Base-by-base conservation (phyloP, 148 eudicot species). In the Fallopia convolvulus region DNA sequence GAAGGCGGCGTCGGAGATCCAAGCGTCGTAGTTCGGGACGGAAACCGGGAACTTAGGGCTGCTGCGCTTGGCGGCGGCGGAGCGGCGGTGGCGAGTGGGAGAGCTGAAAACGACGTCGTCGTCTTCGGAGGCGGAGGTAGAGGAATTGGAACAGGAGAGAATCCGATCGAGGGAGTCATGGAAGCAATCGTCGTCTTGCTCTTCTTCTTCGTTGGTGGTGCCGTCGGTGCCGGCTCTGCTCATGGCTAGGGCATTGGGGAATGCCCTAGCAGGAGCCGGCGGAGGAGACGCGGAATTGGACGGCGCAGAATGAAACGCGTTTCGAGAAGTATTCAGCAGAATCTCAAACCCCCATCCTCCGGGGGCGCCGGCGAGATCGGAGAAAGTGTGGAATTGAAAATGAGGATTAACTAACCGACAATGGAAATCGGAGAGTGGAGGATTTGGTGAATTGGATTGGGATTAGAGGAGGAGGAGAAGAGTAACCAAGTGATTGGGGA, bases 141-240 rank as follows among this genome's bases (percentile, higher is more conserved):
- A 88, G 26, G 87, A 80, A 23, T 90, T 83, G 8, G 94, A 82
- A 0, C 95, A 90, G 0, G 93, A 89, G n/a, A 81, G 78, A 5
- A 88, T 47, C 49, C 91, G 88, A 76, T 90, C 93, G 58, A 90
- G 87, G 0, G 93, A 90, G 70, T 90, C 93, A 86, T 90, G 83
- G 77, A 90, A 90, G 58, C 77, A 71, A 14, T 77, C 79, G 47
- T 41, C 70, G 13, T 50, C 61, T 52, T 77, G 83, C 77, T 84
- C 78, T 32, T 77, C 78, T 55, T 80, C 80, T 66, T 85, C 81
- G 10, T 40, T 78, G 65, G 76, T 80, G 81, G 83, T 84, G 63
- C 77, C 80, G 65, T 78, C 82, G 81, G 83, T 84, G 70, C 78
- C 82, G 76, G 83, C 32, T 80, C 75, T 80, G 87, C 81, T 89